A percentile compares a stretch with the other conserved stretches of the same genome.
phyloP scores from a whole-genome alignment of 2,329 filamentous ascomycete species.

The Colletotrichum ledebouriae region DNA sequence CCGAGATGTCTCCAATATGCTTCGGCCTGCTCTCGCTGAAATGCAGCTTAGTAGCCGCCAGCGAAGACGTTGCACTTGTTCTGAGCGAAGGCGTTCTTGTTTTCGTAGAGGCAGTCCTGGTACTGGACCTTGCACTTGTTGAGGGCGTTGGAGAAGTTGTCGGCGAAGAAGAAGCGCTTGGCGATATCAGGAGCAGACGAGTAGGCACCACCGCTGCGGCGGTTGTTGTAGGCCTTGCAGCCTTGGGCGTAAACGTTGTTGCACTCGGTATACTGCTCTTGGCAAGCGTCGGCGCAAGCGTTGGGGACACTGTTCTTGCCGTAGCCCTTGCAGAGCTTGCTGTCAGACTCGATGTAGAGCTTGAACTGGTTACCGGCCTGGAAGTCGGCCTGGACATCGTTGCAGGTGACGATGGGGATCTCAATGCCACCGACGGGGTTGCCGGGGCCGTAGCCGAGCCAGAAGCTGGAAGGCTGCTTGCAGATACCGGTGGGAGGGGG shows the following conservation, averaged over 20 bases:
- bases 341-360: conserved; percentile 62
- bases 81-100: conserved; percentile 53
- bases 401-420: conserved; percentile 67
- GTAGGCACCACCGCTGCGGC: conserved; percentile 36
- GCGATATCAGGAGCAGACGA: conserved; percentile 37
- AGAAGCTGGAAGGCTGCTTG: conserved; percentile 66
- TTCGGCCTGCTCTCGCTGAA: background rate
- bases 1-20: background rate
- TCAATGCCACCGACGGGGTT: conserved; percentile 66
- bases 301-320: conserved; percentile 50
- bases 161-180: conserved; percentile 46
- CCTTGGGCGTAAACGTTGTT: conserved; percentile 62
- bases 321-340: conserved; percentile 60
- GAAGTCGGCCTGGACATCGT: conserved; percentile 62
- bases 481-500: conserved; percentile 66
- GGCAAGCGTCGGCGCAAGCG: conserved; percentile 67
- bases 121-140: conserved; percentile 65
- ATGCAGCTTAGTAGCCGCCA: conserved; percentile 39
- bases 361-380: conserved; percentile 61
- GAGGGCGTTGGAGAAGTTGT: conserved; percentile 48
- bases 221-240: conserved; percentile 54
- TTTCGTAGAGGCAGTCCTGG: conserved; percentile 60
- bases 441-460: conserved; percentile 76
- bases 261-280: conserved; percentile 65
- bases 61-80: conserved; percentile 58